Base-by-base conservation (phyloP, 495 filamentous ascomycete species). In the Tuber magnatum region DNA sequence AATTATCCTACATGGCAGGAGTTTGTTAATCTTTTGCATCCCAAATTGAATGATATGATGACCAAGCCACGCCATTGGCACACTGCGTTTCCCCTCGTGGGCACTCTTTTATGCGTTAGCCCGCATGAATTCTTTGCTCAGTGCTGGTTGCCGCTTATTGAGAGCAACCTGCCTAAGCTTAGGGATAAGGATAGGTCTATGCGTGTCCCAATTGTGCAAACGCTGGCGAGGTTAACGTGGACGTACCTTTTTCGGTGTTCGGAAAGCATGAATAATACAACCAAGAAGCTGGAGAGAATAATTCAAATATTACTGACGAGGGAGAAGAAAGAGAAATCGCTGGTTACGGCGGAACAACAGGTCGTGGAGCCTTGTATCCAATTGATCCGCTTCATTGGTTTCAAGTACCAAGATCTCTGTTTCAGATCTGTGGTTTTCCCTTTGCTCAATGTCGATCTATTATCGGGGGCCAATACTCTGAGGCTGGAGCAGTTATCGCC, bases 401-500 rank as follows among this genome's bases (percentile, higher is more conserved):
- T 91, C 84, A 94, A 92, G 81, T 89, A 97, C 81, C 94, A 94
- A 48, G 95, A 98, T 77, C 89, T 94, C 70, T 97, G 93, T 83
- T 97, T 98, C 83, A 88, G 90, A 76, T 92, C 85, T 72, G 92
- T 98, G 73, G 92, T 99, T 32, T 99, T 97, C 82, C 95, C 94
- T 14, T 84, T 99, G 71, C 91, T 99, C 79, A 97, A 97, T 82
- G 92, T 93, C 10, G 95, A 99, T 56, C 85, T 92, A 43, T 94
- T 99, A 81, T 88, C 88, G 2, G 87, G 89, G 43, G 90, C 91
- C 43, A 91, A 88, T 82, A 94, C 97, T 42, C 85, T 95, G 74
- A 93, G 90, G 81, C 91, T 97, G 70, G 94, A 97, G 81, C 92
- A 95, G 80, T 89, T 99, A 79, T 95, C 97, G 71, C 95, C 95